These are phyloP conservation scores for Anastatica hierochuntica DNA, from an alignment of 345 rosid genomes.

Conservation along the genomic window DNA sequence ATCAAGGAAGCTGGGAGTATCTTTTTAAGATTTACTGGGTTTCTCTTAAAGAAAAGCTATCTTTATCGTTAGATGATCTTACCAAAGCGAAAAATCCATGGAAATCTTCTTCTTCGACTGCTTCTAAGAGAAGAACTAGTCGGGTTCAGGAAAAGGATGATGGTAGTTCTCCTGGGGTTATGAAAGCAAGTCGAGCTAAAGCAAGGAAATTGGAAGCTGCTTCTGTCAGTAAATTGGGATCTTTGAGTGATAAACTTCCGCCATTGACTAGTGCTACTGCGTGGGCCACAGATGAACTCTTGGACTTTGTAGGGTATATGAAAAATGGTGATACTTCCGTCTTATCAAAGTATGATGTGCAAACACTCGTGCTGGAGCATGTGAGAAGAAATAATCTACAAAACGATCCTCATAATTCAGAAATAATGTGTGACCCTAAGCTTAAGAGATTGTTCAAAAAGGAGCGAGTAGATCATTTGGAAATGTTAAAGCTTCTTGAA, in stretches of 20 bases:
- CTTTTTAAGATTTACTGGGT: slow-evolving; percentile 93
- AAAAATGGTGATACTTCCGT: slow-evolving; percentile 53
- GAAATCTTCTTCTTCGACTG: slow-evolving; percentile 36
- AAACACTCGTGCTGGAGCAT: slow-evolving; percentile 63
- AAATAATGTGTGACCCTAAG: slow-evolving; percentile 58
- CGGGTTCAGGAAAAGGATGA: slow-evolving; percentile 24
- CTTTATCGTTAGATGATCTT: slow-evolving; percentile 59
- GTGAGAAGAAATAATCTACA: slow-evolving; percentile 52
- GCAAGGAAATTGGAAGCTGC: slow-evolving; percentile 36
- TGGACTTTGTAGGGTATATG: slow-evolving; percentile 75
- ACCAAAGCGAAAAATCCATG: slow-evolving; percentile 66
- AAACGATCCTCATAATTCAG: slow-evolving; percentile 44
- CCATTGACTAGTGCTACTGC: slow-evolving; percentile 24
- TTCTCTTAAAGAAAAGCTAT: slow-evolving; percentile 56
- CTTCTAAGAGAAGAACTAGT: slow-evolving; percentile 24
- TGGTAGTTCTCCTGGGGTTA: slow-evolving; percentile 19
- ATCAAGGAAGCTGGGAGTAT: slow-evolving; percentile 94
- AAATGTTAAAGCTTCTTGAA: slow-evolving; percentile 85
- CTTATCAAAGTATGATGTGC: slow-evolving; percentile 61
- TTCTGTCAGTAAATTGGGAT: slow-evolving; percentile 18
- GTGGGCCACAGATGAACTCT: slow-evolving; percentile 85
- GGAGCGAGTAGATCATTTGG: slow-evolving; percentile 53
- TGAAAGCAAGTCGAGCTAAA: slow-evolving; percentile 33
- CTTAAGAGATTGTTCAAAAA: slow-evolving; percentile 58
- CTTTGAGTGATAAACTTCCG: slow-evolving; percentile 17